Evolutionary conservation across 129 eudicot species (phyloP).

Genomic region (Helianthus tuberosus): DNA sequence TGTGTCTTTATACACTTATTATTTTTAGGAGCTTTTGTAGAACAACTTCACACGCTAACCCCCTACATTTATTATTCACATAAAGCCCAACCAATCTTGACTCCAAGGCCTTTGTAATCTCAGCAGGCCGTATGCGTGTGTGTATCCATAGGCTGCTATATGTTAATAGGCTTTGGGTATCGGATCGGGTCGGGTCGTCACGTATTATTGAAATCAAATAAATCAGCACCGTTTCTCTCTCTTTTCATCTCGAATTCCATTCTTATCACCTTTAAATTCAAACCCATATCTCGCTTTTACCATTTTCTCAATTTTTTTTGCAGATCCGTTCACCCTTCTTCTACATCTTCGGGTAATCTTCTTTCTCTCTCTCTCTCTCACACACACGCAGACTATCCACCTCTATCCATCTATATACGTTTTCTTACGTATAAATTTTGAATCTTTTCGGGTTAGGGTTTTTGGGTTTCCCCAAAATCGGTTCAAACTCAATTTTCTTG

Average conservation of each 20-base stretch:
- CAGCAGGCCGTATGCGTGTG: not conserved
- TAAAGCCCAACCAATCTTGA: too few relatives aligned
- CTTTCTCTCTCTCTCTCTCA: not conserved
- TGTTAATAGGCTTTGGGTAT: too few relatives aligned
- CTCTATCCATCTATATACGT: not conserved
- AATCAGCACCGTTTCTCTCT: slow-evolving; percentile 13
- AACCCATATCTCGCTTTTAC: slow-evolving; percentile 18
- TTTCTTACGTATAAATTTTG: slow-evolving; percentile 24
- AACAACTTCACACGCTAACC: too few relatives aligned
- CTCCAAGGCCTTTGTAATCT: too few relatives aligned
- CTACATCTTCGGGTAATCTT: slow-evolving; percentile 23
- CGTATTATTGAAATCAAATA: not conserved
- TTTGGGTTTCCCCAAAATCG: slow-evolving; percentile 11
- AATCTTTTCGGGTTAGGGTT: slow-evolving; percentile 32
- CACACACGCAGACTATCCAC: not conserved
- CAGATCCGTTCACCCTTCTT: slow-evolving; percentile 27
- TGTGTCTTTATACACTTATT: too few relatives aligned
- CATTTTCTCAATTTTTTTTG: not conserved
- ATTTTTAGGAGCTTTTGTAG: too few relatives aligned
- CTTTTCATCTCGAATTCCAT: slow-evolving; percentile 18
- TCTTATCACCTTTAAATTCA: slow-evolving; percentile 37
- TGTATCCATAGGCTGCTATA: not conserved
- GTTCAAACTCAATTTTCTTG: not conserved
- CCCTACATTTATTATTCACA: too few relatives aligned
- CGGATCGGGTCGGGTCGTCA: slow-evolving; percentile 9